Conservation (phyloP, 2,329 filamentous ascomycete genomes). For the Phoma sp. region DNA sequence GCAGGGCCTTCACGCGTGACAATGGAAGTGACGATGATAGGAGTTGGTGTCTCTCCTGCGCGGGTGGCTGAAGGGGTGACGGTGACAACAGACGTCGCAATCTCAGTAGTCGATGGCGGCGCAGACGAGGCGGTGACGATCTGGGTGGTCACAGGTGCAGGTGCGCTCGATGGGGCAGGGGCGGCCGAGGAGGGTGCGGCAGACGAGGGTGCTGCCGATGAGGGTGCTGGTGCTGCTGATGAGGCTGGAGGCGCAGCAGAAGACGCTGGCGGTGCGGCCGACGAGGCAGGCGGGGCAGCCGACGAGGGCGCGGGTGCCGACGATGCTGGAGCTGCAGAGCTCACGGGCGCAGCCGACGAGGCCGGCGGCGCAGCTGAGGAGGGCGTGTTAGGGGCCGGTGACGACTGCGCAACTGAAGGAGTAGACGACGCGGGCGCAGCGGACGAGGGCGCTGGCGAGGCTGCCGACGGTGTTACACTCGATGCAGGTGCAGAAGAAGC, state of each 20-base stretch:
- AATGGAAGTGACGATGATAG: constrained; percentile 26
- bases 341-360: constrained; percentile 15
- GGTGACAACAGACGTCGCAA: constrained; percentile 28
- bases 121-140: constrained; percentile 34
- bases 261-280: constrained; percentile 23
- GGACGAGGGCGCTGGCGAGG: constrained; percentile 26
- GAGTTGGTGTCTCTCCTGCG: constrained; percentile 26
- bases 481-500: constrained; percentile 22
- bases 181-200: constrained; percentile 11
- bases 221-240: constrained; percentile 56
- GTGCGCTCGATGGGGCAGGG: constrained; percentile 20
- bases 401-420: constrained; percentile 21
- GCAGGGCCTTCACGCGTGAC: constrained; percentile 17
- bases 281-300: constrained; percentile 26
- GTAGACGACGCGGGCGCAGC: constrained; percentile 23
- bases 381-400: constrained; percentile 27
- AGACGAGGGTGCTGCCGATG: constrained; percentile 17
- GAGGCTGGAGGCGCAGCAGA: constrained; percentile 13
- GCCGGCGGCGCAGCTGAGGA: constrained; percentile 17
- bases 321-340: constrained; percentile 17
- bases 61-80: constrained; percentile 29
- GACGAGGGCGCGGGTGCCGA: constrained; percentile 19
- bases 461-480: constrained; percentile 31
- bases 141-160: constrained; percentile 18
- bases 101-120: constrained; percentile 25